phyloP scores from a whole-genome alignment of 139 green algal genomes.

The Haematococcus lacustris region DNA sequence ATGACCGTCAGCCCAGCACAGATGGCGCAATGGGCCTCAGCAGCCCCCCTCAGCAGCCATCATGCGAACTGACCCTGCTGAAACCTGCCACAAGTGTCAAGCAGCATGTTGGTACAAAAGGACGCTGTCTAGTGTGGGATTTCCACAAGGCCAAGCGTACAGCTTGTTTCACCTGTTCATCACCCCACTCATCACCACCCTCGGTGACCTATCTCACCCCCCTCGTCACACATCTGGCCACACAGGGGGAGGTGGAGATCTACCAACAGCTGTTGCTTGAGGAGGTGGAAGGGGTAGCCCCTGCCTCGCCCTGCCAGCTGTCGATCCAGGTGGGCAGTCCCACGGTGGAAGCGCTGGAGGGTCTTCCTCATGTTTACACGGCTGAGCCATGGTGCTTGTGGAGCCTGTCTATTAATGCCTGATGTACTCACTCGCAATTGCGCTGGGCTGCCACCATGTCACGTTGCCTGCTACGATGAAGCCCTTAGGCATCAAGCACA shows the following conservation, averaged over 20 bases:
- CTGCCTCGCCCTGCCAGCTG: no score
- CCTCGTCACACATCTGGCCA: not conserved
- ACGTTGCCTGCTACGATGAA: no score
- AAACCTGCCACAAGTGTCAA: not conserved
- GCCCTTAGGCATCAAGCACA: no score
- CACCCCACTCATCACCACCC: not conserved
- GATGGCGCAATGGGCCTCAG: not conserved
- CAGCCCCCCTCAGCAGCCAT: not conserved
- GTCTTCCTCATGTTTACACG: no score
- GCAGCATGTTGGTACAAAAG: not conserved
- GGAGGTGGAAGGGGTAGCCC: no score
- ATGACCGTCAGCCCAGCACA: not conserved
- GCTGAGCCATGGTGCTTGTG: no score
- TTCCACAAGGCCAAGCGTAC: not conserved
- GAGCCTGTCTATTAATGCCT: no score
- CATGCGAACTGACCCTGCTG: not conserved
- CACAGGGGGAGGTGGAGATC: constrained; percentile 23
- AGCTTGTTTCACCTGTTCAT: not conserved
- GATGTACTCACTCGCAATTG: no score
- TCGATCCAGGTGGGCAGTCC: no score
- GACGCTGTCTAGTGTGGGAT: not conserved
- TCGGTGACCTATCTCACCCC: no score
- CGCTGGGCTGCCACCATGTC: no score
- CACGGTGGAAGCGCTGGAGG: no score
- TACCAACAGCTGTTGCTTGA: constrained; percentile 20